phyloP scores from a whole-genome alignment of 345 rosid genomes.

The Brassica nigra region DNA sequence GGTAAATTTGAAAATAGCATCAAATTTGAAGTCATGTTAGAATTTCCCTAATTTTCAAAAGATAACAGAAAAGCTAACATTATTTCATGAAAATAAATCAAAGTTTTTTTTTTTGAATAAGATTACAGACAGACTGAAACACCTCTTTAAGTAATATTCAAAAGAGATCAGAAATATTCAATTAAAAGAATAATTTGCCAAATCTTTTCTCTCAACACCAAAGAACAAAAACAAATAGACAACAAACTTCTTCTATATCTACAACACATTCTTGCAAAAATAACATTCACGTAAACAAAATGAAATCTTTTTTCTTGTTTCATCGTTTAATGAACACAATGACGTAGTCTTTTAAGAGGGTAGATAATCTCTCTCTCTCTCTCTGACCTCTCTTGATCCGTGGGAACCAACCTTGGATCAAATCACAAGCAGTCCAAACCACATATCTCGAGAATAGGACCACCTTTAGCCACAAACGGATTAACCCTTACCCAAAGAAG shows the following conservation, averaged over 20 bases:
- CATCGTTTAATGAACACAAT: conserved; percentile 35
- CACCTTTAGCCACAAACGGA: conserved; percentile 82
- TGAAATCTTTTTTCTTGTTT: conserved; percentile 6
- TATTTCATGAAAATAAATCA: not conserved
- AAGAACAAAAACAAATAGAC: not conserved
- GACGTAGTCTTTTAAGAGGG: conserved; percentile 19
- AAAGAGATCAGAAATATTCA: conserved; percentile 33
- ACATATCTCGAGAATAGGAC: conserved; percentile 86
- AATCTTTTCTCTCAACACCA: conserved; percentile 16
- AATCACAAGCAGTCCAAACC: conserved; percentile 80
- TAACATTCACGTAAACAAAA: conserved; percentile 27
- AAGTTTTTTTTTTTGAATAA: conserved; percentile 4
- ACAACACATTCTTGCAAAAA: conserved; percentile 45
- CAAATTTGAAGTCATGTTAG: too few species aligned
- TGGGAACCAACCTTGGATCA: conserved; percentile 19
- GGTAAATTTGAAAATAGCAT: too few species aligned
- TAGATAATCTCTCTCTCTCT: conserved; percentile 11
- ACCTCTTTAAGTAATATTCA: conserved; percentile 21
- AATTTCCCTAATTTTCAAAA: not conserved
- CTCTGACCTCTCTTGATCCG: conserved; percentile 32
- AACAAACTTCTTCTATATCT: conserved; percentile 34
- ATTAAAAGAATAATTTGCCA: conserved; percentile 36
- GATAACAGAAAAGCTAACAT: not conserved
- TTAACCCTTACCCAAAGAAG: conserved; percentile 92
- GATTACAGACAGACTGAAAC: conserved; percentile 22